Evolutionary conservation across 345 rosid species (phyloP), one percentile per base, ranked within the genome.

Genomic region (Rhodomyrtus tomentosa): DNA sequence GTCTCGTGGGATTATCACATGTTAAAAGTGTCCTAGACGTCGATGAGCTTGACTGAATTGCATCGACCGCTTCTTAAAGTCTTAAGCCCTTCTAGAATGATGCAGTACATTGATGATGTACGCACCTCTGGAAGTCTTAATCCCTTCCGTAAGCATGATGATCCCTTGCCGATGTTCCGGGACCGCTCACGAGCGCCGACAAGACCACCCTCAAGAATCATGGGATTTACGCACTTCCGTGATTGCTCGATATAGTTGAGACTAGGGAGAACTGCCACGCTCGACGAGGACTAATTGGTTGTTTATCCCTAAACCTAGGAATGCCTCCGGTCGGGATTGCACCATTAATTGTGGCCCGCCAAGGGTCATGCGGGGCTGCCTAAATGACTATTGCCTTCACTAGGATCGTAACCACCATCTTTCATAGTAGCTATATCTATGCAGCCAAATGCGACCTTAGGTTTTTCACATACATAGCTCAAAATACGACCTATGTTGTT

Each of bases 311-410:
- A 29, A 59, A 62, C 40, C 1, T 29, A 4, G 21, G 22, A 62
- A 18, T 7, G 40, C 11, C 74, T 7, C 0, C 5, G 0, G 2
- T 29, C 0, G 3, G 1, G 68, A 32, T 62, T 32, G 1, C 24
- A 8, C 24, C 2, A 7, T 18, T 16, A 32, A 62, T 62, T 2
- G 24, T 62, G 42, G 42, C 6, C 24, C 24, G 3, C 36, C 9
- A 32, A 62, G 42, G 76, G 24, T 8, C 21, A 24, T 8, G 42
- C 13, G 21, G 45, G 45, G 24, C 45, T 40, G 25, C 45, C 45
- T 36, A 20, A 68, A 36, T 32, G 24, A 68, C 45, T 8, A 68
- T 9, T 7, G 25, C 18, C 20, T 24, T 68, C 11, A 36, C 45
- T 68, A 49, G 25, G 25, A 68, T 9, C 4, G 13, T 18, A 9